Evolutionary conservation across 2,329 filamentous ascomycete species (phyloP).

Genomic region (Alternaria incomplexa): DNA sequence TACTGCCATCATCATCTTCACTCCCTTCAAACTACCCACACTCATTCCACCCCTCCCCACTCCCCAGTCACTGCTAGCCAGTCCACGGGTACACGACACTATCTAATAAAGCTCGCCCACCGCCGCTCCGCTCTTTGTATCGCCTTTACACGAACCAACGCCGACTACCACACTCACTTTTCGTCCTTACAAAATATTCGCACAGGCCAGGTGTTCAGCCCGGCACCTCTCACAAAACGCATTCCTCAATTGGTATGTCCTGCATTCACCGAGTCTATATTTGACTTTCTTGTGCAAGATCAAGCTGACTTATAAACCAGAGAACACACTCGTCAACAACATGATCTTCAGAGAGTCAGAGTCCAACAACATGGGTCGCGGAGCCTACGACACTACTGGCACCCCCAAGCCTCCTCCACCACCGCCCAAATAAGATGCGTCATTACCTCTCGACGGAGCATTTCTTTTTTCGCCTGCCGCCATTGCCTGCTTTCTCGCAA

Average conservation of each 20-base stretch:
- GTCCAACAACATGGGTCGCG: slow-evolving; percentile 56
- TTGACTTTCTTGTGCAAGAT: slow-evolving; percentile 21
- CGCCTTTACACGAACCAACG: slow-evolving; percentile 11
- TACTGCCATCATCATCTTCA: slow-evolving; percentile 28
- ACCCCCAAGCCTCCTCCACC: slow-evolving; percentile 54
- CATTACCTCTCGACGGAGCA: slow-evolving; percentile 11
- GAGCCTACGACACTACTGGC: slow-evolving; percentile 58
- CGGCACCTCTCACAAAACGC: slow-evolving; percentile 23
- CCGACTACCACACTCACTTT: slow-evolving; percentile 30
- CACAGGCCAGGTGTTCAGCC: slow-evolving; percentile 32
- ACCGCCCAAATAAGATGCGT: slow-evolving; percentile 46
- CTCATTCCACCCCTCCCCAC: slow-evolving; percentile 28
- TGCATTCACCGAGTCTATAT: slow-evolving; percentile 11
- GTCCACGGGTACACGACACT: slow-evolving; percentile 38
- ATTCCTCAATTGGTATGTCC: slow-evolving; percentile 28
- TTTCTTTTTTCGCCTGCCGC: neutral
- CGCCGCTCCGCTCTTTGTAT: slow-evolving; percentile 13
- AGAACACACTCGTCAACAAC: slow-evolving; percentile 27
- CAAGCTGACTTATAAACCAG: slow-evolving; percentile 43
- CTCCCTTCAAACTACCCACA: slow-evolving; percentile 33
- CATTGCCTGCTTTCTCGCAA: slow-evolving; percentile 4
- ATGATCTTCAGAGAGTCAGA: slow-evolving; percentile 54
- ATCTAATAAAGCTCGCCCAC: slow-evolving; percentile 30
- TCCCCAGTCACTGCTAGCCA: slow-evolving; percentile 36
- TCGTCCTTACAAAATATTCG: slow-evolving; percentile 10